These are phyloP conservation scores for Colletotrichum simmondsii DNA, from an alignment of 2,329 filamentous ascomycete genomes.

Conservation along the genomic window DNA sequence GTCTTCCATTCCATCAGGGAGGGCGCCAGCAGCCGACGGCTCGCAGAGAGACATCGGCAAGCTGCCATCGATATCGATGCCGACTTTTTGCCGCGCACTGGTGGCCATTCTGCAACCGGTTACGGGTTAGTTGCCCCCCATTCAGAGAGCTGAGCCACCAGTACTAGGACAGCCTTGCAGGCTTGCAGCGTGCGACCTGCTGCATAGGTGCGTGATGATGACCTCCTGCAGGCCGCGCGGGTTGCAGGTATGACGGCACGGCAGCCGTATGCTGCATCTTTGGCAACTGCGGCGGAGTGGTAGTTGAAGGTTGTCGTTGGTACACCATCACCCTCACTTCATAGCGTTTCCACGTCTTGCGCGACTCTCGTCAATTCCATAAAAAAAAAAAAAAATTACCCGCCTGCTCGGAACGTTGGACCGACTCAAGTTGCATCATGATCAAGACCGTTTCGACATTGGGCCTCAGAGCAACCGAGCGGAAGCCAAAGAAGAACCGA, in stretches of 20 bases:
- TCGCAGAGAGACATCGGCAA: constrained; percentile 11
- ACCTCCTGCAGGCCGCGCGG: constrained; percentile 24
- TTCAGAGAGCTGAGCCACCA: neutral
- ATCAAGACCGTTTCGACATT: constrained; percentile 4
- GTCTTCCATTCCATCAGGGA: constrained; percentile 3
- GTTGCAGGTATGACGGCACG: constrained; percentile 26
- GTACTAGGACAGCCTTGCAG: constrained; percentile 14
- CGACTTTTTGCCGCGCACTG: constrained; percentile 7
- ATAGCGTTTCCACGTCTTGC: neutral
- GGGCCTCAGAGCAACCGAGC: neutral
- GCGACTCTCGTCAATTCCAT: neutral
- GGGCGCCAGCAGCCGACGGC: constrained; percentile 11
- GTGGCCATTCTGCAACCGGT: neutral
- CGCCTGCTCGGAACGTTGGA: constrained; percentile 12
- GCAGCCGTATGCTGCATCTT: neutral
- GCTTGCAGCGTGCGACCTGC: constrained; percentile 11
- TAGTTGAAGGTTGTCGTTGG: neutral
- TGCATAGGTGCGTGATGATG: constrained; percentile 23
- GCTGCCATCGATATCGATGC: constrained; percentile 22
- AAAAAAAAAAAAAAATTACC: neutral
- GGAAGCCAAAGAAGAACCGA: constrained; percentile 7
- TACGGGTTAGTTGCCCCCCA: no score
- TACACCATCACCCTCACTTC: neutral
- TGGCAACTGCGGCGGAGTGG: neutral
- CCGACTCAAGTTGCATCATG: neutral